Conservation (phyloP, 202 grass and related monocot genomes). For the Setaria italica region DNA sequence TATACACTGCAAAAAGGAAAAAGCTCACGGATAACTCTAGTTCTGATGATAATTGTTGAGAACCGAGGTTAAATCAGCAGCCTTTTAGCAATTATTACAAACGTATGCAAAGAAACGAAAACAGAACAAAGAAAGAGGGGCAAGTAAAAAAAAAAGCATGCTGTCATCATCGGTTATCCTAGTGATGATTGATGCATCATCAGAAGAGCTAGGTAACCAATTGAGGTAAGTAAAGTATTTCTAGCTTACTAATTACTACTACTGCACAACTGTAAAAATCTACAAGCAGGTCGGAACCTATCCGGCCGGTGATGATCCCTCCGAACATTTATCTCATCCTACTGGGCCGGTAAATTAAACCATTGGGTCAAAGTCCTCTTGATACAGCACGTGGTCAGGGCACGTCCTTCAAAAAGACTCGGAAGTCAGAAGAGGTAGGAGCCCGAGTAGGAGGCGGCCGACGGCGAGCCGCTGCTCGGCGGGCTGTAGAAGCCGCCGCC, state of each 20-base stretch:
- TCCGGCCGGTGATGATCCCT: not conserved
- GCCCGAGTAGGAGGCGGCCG: slow-evolving; percentile 31
- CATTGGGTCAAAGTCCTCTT: not conserved
- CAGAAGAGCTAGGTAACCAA: not conserved
- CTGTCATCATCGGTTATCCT: not conserved
- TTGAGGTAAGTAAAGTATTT: not conserved
- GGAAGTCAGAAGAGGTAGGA: slow-evolving; percentile 33
- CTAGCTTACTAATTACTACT: not conserved
- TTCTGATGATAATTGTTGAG: not conserved
- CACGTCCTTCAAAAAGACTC: not conserved
- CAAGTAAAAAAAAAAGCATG: not conserved
- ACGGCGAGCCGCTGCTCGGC: slow-evolving; percentile 33
- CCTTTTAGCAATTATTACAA: not conserved
- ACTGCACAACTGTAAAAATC: slow-evolving; percentile 8
- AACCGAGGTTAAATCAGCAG: not conserved
- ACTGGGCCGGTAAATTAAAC: not conserved
- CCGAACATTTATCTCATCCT: not conserved
- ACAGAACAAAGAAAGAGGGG: not conserved
- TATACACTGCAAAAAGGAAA: too few species aligned
- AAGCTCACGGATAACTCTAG: too few species aligned
- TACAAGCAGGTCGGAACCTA: slow-evolving; percentile 5
- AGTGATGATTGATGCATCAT: slow-evolving; percentile 2
- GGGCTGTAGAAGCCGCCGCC: slow-evolving; percentile 31
- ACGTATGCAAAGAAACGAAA: not conserved
- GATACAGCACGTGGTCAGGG: not conserved